Evolutionary conservation across 1,284 basidiomycete genomes (phyloP).

Genomic region (Ceratobasidium sp.): DNA sequence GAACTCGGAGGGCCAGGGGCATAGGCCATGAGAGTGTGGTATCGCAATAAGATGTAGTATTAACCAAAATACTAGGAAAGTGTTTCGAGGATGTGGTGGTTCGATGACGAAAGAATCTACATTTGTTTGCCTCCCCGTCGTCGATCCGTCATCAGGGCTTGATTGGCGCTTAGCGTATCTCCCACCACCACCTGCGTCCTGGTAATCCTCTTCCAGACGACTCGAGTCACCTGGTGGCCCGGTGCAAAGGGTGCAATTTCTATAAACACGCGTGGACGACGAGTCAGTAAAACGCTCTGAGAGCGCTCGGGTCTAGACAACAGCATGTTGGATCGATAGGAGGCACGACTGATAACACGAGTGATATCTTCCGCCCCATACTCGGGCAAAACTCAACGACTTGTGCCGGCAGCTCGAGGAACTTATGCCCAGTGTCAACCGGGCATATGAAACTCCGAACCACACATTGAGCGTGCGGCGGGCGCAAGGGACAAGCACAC

Average conservation of each 20-base stretch:
- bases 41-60: not conserved
- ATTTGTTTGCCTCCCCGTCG: conserved; percentile 8
- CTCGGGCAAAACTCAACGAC: not conserved
- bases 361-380: not conserved
- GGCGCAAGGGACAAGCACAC: conserved; percentile 8
- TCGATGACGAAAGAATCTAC: conserved; percentile 29
- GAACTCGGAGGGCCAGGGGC: conserved; percentile 33
- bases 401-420: not conserved
- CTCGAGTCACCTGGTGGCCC: not conserved
- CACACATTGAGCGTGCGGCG: not conserved
- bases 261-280: not conserved
- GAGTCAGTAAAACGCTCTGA: not conserved
- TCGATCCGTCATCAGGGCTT: not conserved
- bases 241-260: not conserved
- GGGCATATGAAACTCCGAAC: conserved; percentile 17
- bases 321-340: conserved; percentile 3
- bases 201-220: not conserved
- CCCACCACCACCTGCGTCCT: not conserved
- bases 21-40: conserved; percentile 16
- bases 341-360: not conserved
- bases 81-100: not conserved
- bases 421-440: conserved; percentile 1
- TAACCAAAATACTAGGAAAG: not conserved
- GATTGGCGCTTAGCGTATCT: conserved; percentile 5
- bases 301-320: not conserved